Percentiles rank a stretch among this genome's conserved stretches.
These are phyloP conservation scores for Rossbeevera mucosa DNA, from an alignment of 768 basidiomycete species.

Conservation along the genomic window DNA sequence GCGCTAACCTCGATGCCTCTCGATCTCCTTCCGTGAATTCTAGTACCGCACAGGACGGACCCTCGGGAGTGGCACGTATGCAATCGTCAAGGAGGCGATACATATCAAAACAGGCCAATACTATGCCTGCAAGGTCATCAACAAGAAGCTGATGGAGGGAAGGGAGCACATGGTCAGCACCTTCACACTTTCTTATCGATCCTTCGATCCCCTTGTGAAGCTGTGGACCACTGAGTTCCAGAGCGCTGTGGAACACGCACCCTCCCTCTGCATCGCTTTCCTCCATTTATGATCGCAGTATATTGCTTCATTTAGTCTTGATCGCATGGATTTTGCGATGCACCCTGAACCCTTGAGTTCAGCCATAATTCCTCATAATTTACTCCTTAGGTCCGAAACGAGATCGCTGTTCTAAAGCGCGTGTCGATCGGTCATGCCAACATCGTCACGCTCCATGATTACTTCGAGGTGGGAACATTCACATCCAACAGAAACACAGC, in stretches of 20 bases:
- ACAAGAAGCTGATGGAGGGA: conserved; percentile 98
- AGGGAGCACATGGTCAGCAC: conserved; percentile 89
- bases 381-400: conserved; percentile 77
- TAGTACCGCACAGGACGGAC: conserved; percentile 88
- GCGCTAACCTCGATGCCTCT: conserved; percentile 5
- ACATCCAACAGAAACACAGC: background rate
- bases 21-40: background rate
- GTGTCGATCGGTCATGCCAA: conserved; percentile 88
- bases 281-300: conserved; percentile 13
- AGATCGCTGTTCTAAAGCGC: conserved; percentile 91
- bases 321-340: background rate
- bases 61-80: conserved; percentile 89
- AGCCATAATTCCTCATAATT: conserved; percentile 8
- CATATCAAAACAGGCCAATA: conserved; percentile 91
- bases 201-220: conserved; percentile 2
- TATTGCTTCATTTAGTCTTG: background rate
- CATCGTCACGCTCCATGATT: conserved; percentile 92
- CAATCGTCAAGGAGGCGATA: conserved; percentile 92
- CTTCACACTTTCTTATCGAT: conserved; percentile 4
- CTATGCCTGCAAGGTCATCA: conserved; percentile 99
- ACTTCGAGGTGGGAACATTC: conserved; percentile 69
- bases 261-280: conserved; percentile 3
- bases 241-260: conserved; percentile 1
- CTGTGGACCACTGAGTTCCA: background rate
- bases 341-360: conserved; percentile 14